A percentile compares a stretch with the other conserved stretches of the same genome.
phyloP scores from a whole-genome alignment of 225 moss, liverwort and hornwort genomes.

The Rhytidiadelphus loreus region DNA sequence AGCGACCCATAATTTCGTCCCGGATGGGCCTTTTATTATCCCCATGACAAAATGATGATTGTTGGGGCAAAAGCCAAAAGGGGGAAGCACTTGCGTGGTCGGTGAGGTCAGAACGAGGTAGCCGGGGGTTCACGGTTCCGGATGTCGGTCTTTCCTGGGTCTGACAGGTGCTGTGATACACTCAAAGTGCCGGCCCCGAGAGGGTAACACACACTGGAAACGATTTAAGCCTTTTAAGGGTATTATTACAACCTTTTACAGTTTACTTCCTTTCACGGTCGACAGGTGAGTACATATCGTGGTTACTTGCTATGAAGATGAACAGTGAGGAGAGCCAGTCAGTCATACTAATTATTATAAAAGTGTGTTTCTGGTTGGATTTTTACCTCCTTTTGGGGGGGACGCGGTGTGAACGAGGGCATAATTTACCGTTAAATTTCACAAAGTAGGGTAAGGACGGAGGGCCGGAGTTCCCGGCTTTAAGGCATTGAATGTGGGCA shows the following conservation, averaged over 20 bases:
- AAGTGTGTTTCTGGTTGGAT: not conserved
- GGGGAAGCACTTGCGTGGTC: conserved; percentile 6
- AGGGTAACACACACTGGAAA: not conserved
- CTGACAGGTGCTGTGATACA: not conserved
- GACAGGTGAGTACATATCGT: no score
- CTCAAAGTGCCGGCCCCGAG: not conserved
- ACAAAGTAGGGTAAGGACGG: not conserved
- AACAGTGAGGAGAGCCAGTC: not conserved
- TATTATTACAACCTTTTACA: not conserved
- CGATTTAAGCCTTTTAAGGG: not conserved
- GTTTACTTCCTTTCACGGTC: no score
- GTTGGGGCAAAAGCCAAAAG: not conserved
- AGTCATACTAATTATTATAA: no score
- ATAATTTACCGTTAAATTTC: not conserved
- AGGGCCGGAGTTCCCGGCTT: not conserved
- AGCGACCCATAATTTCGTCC: not conserved
- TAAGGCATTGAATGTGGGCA: not conserved
- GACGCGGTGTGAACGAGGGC: not conserved
- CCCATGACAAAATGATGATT: not conserved
- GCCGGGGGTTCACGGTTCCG: not conserved
- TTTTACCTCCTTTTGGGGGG: not conserved
- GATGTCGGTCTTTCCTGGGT: not conserved
- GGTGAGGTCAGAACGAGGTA: not conserved
- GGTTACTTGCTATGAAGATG: no score
- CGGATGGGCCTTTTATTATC: not conserved